Base-by-base conservation (phyloP, 768 basidiomycete genomes). In the Gloeostereum incarnatum region DNA sequence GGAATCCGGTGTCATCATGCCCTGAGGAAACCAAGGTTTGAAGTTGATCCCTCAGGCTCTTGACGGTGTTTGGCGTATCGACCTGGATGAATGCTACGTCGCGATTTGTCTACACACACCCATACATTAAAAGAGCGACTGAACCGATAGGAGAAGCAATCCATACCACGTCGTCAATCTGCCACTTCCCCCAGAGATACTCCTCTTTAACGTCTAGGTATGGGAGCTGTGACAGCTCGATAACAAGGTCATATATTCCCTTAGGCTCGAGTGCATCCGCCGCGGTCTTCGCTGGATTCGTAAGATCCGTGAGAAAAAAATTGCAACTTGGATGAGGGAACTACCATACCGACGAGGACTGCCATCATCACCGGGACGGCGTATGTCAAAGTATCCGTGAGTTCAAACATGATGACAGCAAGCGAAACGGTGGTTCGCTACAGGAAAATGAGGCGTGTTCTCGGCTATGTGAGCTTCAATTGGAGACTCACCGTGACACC, bases 211-310 rank as follows among this genome's bases (percentile, higher is more conserved):
- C 65, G 54, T 98, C 90, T 43, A 99, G 73, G 56, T 90, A 98
- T 0, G 96, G 96, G 8, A 98, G 71, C 55, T 93, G 81, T 30
- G 77, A 76, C 19, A 97, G 70, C 66, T 92, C 89, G 39, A 97
- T 98, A 41, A 90, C 90, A 25, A 98, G 74, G 57, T 99, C 96
- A 53, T 97, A 99, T 39, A 99, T 97, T 6, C 92, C 92, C 52
- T 92, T 90, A 2, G 87, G 87, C 55, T 93, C 86, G 40, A 96
- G 56, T 1, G 79, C 78, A 54, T 93, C 90, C 6, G 89, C 90
- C 0, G 89, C 75, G 0, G 87, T 90, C 64, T 93, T 94, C 17
- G 88, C 88, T 13, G n/a, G n/a, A n/a, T n/a, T n/a, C n/a, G n/a
- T n/a, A n/a, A n/a, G n/a, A n/a, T n/a, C n/a, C n/a, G n/a, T n/a